Base-by-base conservation (phyloP, 768 basidiomycete species). In the Lentinula boryana region DNA sequence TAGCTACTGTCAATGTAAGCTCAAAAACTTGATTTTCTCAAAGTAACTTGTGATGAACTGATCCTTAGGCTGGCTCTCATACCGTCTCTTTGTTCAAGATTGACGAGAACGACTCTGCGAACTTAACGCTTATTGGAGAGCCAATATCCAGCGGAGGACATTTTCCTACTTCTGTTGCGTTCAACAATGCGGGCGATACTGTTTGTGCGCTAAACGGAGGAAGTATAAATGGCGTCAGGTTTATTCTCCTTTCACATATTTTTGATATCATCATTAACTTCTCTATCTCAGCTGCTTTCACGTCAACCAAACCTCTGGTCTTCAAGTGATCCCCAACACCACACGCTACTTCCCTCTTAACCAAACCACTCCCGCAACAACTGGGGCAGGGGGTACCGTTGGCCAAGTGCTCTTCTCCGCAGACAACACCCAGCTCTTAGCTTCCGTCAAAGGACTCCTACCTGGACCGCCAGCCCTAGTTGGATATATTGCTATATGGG, bases 401-500 rank as follows among this genome's bases (percentile, higher is more conserved):
- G 76, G 74, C 65, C 77, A 82, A 60, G 63, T 82, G 62, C 63
- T 81, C 41, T 82, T 83, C 73, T 72, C 68, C 31, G 76, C 78
- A 64, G 79, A 81, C 60, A 73, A 71, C 54, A 73, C 63, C 36
- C 69, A 77, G 59, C 71, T 82, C 41, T 65, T 82, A 38, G 80
- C 75, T 10, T 75, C 80, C 27, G 74, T 81, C 66, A 81, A 83
- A 66, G 81, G 80, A 21, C 21, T 48, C 21, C 18, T 48, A 63
- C 72, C 16, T 78, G 52, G 32, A 32, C 80, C 15, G 74, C 79
- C 6, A 71, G 72, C n/a, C 77, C 77, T 48, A 48, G 46, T 48
- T 4, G 81, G 80, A 27, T 81, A 79, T 70, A 69, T 84, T 60
- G 81, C 82, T 13, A 72, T 75, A 15, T 84, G 79, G 78, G 76